Evolutionary conservation across 345 rosid species (phyloP).

Genomic region (Passiflora organensis): DNA sequence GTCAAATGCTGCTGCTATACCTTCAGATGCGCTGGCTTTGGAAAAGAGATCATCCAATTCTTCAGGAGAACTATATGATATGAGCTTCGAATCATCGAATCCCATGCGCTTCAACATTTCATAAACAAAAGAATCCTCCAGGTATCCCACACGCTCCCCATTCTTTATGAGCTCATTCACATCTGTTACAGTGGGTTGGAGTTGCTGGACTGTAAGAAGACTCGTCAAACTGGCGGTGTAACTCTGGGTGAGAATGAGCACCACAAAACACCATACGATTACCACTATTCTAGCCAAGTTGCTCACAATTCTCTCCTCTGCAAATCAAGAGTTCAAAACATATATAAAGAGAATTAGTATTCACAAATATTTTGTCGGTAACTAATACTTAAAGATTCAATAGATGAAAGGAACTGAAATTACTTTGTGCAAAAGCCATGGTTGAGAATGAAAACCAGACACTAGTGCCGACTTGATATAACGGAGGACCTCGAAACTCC

Average conservation of each 20-base stretch:
- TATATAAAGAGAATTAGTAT: not conserved
- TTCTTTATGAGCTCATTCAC: conserved; percentile 31
- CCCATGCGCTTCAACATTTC: conserved; percentile 24
- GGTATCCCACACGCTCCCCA: conserved; percentile 40
- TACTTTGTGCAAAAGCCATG: conserved; percentile 43
- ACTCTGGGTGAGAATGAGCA: conserved; percentile 53
- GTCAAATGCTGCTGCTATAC: conserved; percentile 36
- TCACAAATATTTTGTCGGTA: not conserved
- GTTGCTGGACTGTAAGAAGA: conserved; percentile 40
- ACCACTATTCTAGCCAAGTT: conserved; percentile 40
- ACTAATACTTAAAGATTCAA: not conserved
- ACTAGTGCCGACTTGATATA: conserved; percentile 39
- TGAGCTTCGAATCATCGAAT: conserved; percentile 14
- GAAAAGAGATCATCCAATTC: conserved; percentile 23
- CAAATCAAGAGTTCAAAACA: not conserved
- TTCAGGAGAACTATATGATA: conserved; percentile 2
- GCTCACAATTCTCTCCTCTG: conserved; percentile 55
- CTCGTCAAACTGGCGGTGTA: conserved; percentile 61
- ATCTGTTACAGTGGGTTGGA: conserved; percentile 40
- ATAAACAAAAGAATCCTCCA: conserved; percentile 26
- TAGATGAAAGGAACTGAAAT: not conserved
- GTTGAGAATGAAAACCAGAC: conserved; percentile 72
- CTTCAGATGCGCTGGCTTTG: conserved; percentile 21
- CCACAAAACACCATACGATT: conserved; percentile 53
- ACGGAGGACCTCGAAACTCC: conserved; percentile 47